Percentiles rank a stretch among this genome's conserved stretches.
Conservation (phyloP, 768 basidiomycete species). For the Russula sp. region DNA sequence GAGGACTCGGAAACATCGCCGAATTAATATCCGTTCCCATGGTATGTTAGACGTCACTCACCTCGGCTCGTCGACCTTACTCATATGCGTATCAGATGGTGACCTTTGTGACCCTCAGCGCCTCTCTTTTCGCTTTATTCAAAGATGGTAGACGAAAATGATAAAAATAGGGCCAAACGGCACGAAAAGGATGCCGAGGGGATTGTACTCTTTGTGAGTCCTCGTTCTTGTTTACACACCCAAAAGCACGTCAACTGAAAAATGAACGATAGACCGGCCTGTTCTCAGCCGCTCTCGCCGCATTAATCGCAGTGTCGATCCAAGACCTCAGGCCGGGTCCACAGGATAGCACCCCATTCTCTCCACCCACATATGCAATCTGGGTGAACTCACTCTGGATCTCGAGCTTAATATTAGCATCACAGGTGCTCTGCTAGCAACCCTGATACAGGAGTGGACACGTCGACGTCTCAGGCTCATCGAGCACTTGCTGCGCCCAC, state of each 20-base stretch:
- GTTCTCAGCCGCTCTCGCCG: neutral
- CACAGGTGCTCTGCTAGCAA: constrained; percentile 2
- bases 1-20: no score
- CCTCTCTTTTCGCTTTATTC: constrained; percentile 9
- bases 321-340: neutral
- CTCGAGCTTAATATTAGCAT: constrained; percentile 1
- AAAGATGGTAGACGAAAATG: neutral
- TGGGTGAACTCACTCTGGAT: constrained; percentile 9
- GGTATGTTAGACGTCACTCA: neutral
- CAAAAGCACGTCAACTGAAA: neutral
- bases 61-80: neutral
- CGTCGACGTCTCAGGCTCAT: neutral
- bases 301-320: neutral
- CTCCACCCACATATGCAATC: neutral
- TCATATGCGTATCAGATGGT: neutral
- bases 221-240: neutral
- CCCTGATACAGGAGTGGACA: neutral
- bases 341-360: neutral
- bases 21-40: neutral
- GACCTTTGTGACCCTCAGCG: neutral
- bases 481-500: neutral
- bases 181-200: neutral
- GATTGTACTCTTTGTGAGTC: constrained; percentile 5
- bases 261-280: neutral
- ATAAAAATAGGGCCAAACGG: neutral